Conservation (phyloP, 352 stramenopile species). For the Phytophthora pini region DNA sequence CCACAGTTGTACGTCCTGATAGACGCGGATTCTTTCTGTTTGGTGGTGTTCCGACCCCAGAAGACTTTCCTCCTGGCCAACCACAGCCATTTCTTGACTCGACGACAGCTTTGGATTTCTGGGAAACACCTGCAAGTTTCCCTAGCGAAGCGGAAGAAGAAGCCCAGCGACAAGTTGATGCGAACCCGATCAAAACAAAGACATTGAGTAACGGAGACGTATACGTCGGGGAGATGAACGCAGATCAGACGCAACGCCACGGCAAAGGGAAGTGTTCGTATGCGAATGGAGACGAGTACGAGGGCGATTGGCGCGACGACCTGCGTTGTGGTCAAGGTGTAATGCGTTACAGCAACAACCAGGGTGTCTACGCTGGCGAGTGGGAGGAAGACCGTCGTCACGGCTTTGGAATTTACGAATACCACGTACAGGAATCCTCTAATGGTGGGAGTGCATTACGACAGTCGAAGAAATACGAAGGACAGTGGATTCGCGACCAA, state of each 20-base stretch:
- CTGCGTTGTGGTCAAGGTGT: slow-evolving; percentile 55
- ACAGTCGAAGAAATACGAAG: slow-evolving; percentile 65
- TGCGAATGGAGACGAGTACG: slow-evolving; percentile 60
- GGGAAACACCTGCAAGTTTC: slow-evolving; percentile 51
- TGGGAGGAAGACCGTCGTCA: slow-evolving; percentile 60
- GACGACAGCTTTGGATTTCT: slow-evolving; percentile 64
- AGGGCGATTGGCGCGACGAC: slow-evolving; percentile 72
- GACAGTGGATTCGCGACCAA: slow-evolving; percentile 66
- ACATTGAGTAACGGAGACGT: slow-evolving; percentile 65
- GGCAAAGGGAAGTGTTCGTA: slow-evolving; percentile 74
- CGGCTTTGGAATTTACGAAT: slow-evolving; percentile 59
- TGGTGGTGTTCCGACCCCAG: slow-evolving; percentile 39
- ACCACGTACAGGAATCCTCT: slow-evolving; percentile 5
- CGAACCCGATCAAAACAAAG: slow-evolving; percentile 55
- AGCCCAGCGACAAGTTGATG: slow-evolving; percentile 23
- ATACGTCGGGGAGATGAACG: slow-evolving; percentile 74
- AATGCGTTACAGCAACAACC: slow-evolving; percentile 52
- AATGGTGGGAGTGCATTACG: slow-evolving; percentile 5
- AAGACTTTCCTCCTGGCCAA: slow-evolving; percentile 12
- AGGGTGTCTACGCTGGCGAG: slow-evolving; percentile 57
- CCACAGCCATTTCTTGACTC: slow-evolving; percentile 44
- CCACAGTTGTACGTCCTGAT: slow-evolving; percentile 40
- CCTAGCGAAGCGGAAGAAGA: slow-evolving; percentile 39
- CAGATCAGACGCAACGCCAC: slow-evolving; percentile 43
- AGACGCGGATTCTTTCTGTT: slow-evolving; percentile 66